Evolutionary conservation across 441 rosid genomes (phyloP), one percentile per base, ranked within the genome.

Genomic region (Syzygium syzygioides): DNA sequence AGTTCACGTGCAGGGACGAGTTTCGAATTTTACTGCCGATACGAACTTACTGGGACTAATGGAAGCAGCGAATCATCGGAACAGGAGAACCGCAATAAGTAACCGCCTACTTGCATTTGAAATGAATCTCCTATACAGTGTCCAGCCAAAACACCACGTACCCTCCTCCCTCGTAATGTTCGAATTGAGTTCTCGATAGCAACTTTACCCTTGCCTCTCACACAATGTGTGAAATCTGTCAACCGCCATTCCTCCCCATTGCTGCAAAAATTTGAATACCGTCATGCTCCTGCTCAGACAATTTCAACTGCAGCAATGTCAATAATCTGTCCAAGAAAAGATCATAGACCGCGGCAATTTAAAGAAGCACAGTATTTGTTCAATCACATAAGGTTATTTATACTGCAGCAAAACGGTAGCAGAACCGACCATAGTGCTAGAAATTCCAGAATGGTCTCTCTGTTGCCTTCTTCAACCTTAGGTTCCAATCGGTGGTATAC

Each of bases 131-230:
- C 30, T 59, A 26, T 57, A 1, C n/a, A 5, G 32, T 6, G 9
- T 13, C 66, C 0, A 0, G 66, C 66, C 17, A 60, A 0, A 60
- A 26, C 17, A 13, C 4, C 18, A 1, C 13, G 30, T 0, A 28
- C 0, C 32, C 0, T 60, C 48, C 48, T 45, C 0, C 66, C 13
- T 66, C 25, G 17, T 66, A 17, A 32, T 32, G 4, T 32, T 9
- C 45, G 41, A 32, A 66, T 4, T 17, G 79, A 66, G 25, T 32
- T 30, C 41, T 12, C 3, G 7, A 26, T 59, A 12, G n/a, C 0
- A 14, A 60, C 4, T 26, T 12, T 28, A 60, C 66, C 2, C 1
- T 60, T 4, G 32, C 66, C 66, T 12, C 32, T 28, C 3, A 26
- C 8, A 26, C 13, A 60, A 30, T 0, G 41, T 3, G 1, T 66